Conservation (phyloP, 2,329 filamentous ascomycete species). For the Ophiostoma montium region DNA sequence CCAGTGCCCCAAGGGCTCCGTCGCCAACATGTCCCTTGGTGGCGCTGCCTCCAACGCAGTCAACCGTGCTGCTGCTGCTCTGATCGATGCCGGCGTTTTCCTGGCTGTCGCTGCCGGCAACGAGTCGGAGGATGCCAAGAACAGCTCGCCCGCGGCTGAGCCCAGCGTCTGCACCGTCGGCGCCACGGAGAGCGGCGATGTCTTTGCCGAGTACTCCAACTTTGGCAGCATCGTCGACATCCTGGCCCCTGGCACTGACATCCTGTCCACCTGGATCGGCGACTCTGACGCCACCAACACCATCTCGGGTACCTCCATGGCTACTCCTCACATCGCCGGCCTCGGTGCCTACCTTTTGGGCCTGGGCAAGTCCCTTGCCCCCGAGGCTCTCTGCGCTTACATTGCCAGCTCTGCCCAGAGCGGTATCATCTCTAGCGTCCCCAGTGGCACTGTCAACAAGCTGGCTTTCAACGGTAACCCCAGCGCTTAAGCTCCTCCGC, state of each 20-base stretch:
- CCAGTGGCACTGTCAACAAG: constrained; percentile 32
- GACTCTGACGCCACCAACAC: constrained; percentile 94
- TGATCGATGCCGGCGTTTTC: constrained; percentile 82
- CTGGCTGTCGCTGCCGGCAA: constrained; percentile 98
- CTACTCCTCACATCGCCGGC: constrained; percentile 90
- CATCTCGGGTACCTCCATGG: constrained; percentile 99
- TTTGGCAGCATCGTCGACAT: constrained; percentile 98
- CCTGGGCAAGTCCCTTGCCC: constrained; percentile 33
- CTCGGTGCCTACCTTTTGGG: constrained; percentile 96
- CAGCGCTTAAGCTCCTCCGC: background rate
- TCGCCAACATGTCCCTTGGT: constrained; percentile 98
- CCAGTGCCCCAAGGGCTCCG: constrained; percentile 97
- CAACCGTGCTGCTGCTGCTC: constrained; percentile 85
- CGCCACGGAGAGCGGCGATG: constrained; percentile 82
- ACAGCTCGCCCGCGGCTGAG: constrained; percentile 93
- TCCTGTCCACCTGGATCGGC: constrained; percentile 96
- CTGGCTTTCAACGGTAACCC: constrained; percentile 41
- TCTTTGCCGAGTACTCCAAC: constrained; percentile 99
- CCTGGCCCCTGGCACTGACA: constrained; percentile 94
- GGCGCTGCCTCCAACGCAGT: constrained; percentile 91
- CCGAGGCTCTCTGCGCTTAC: constrained; percentile 32
- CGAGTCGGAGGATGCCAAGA: constrained; percentile 97
- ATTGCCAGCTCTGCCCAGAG: constrained; percentile 29
- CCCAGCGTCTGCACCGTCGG: constrained; percentile 88
- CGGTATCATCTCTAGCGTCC: constrained; percentile 20